Evolutionary conservation across 345 rosid genomes (phyloP).

Genomic region (Eutrema heterophyllum): DNA sequence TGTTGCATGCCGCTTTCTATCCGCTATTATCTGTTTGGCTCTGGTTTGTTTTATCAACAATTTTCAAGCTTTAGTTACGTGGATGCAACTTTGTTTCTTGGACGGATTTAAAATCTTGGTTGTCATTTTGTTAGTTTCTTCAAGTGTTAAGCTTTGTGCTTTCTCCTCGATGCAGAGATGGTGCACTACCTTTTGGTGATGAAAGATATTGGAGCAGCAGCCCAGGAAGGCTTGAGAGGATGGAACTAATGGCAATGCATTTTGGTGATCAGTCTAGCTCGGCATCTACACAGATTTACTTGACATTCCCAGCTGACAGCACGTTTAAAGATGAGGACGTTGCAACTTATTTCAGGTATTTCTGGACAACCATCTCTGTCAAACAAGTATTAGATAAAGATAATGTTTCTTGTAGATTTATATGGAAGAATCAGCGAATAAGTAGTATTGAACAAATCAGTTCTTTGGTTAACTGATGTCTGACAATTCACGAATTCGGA

Average conservation of each 20-base stretch:
- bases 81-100: neutral
- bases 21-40: neutral
- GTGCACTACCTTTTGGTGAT: conserved; percentile 48
- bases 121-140: neutral
- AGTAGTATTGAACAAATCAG: neutral
- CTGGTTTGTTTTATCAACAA: neutral
- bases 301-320: conserved; percentile 97
- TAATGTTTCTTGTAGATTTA: neutral
- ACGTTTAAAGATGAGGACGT: conserved; percentile 92
- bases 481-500: neutral
- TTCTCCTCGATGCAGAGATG: conserved; percentile 15
- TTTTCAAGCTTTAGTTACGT: neutral
- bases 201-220: conserved; percentile 54
- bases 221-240: conserved; percentile 41
- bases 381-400: neutral
- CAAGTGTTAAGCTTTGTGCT: neutral
- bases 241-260: conserved; percentile 53
- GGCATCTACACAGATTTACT: conserved; percentile 81
- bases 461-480: neutral
- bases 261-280: conserved; percentile 64
- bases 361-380: neutral
- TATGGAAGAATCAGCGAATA: neutral
- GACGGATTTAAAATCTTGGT: neutral
- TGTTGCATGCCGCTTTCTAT: neutral
- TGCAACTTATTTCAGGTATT: conserved; percentile 83